These are phyloP conservation scores for Artomyces pyxidatus DNA, from an alignment of 768 basidiomycete genomes.

Conservation along the genomic window DNA sequence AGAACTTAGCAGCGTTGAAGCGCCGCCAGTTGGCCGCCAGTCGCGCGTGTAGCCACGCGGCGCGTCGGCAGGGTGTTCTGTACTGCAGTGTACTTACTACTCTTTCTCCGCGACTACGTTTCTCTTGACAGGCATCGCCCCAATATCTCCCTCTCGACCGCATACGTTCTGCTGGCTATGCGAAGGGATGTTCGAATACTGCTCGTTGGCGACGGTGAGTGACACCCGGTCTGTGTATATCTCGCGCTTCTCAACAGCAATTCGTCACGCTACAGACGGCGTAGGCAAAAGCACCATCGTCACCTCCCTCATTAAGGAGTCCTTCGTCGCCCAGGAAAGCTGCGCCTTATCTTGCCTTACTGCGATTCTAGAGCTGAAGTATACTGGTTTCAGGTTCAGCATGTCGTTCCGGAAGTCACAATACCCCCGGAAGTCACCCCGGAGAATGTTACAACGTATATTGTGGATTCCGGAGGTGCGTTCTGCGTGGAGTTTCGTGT, in stretches of 20 bases:
- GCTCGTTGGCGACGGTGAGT: slow-evolving; percentile 87
- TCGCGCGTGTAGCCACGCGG: slow-evolving; percentile 7
- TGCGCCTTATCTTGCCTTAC: not conserved
- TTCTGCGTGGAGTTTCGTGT: slow-evolving; percentile 11
- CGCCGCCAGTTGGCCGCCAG: not conserved
- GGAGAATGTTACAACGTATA: slow-evolving; percentile 96
- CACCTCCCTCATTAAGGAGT: slow-evolving; percentile 94
- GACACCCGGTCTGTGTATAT: not conserved
- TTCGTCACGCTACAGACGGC: slow-evolving; percentile 57
- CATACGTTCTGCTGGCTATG: slow-evolving; percentile 36
- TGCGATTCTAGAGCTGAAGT: slow-evolving; percentile 4
- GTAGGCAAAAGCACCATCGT: slow-evolving; percentile 98
- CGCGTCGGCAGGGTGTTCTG: slow-evolving; percentile 12
- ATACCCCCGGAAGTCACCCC: slow-evolving; percentile 97
- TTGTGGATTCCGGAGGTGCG: slow-evolving; percentile 94
- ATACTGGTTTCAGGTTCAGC: slow-evolving; percentile 62
- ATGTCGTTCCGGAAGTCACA: slow-evolving; percentile 93
- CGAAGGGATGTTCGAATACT: slow-evolving; percentile 91
- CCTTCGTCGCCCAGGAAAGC: slow-evolving; percentile 81
- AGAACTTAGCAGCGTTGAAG: too few species aligned
- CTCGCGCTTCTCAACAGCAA: slow-evolving; percentile 6
- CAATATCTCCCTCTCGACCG: not conserved
- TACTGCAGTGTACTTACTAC: too few species aligned
- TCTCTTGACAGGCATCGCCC: too few species aligned
- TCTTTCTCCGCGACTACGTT: too few species aligned